Percentiles rank a stretch among this genome's conserved stretches.
phyloP scores from a whole-genome alignment of 129 eudicot species.

The Flaveria trinervia region DNA sequence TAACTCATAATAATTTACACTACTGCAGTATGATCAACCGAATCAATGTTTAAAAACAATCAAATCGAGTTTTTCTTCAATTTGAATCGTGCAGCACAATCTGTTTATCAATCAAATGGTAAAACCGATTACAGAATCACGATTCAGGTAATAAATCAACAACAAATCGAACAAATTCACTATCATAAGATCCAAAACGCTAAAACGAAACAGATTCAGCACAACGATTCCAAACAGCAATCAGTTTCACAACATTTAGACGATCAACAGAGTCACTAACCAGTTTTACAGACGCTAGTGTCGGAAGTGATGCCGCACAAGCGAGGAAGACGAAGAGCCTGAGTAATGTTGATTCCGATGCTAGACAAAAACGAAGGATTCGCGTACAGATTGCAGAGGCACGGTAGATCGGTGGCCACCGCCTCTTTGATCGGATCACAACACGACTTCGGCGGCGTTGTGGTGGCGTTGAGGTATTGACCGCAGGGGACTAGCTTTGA shows the following conservation, averaged over 20 bases:
- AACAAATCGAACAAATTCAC: neutral
- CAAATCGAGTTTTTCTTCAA: too few species aligned
- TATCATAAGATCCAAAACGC: neutral
- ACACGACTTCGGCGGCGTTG: constrained; percentile 49
- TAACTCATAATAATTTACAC: neutral
- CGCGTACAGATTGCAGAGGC: constrained; percentile 49
- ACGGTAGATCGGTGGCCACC: constrained; percentile 43
- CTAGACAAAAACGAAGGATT: constrained; percentile 36
- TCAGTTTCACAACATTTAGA: too few species aligned
- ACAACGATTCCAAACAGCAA: too few species aligned
- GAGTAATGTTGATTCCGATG: constrained; percentile 39
- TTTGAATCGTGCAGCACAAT: too few species aligned
- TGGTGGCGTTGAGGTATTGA: constrained; percentile 47
- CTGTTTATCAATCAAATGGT: neutral
- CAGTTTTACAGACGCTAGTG: constrained; percentile 32
- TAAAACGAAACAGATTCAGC: neutral
- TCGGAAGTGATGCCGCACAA: constrained; percentile 46
- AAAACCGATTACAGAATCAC: neutral
- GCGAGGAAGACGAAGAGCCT: constrained; percentile 48
- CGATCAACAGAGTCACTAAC: constrained; percentile 17
- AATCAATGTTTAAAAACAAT: too few species aligned
- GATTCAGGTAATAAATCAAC: neutral
- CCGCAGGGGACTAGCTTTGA: constrained; percentile 46
- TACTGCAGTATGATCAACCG: constrained; percentile 3
- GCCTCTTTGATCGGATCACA: constrained; percentile 62